Percentiles rank a stretch among this genome's conserved stretches.
Conservation (phyloP, 495 filamentous ascomycete species). For the Tuber microsphaerosporum region DNA sequence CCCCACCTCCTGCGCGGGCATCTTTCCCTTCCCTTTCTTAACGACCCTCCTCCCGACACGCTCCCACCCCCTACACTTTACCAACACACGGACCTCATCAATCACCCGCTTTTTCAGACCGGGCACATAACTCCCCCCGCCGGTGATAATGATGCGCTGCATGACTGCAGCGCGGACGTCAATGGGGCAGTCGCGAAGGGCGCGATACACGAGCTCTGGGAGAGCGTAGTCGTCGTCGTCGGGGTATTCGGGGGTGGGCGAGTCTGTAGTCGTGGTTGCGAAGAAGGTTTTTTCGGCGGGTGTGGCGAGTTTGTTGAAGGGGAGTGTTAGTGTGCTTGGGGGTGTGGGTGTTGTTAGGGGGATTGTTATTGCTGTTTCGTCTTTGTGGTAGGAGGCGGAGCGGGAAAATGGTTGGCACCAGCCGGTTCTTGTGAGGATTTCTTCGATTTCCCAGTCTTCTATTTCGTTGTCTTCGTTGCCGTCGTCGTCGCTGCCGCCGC, state of each 20-base stretch:
- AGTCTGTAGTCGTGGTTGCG: constrained; percentile 45
- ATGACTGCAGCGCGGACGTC: constrained; percentile 80
- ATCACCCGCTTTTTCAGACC: constrained; percentile 76
- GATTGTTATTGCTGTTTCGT: constrained; percentile 44
- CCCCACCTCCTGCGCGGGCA: not conserved
- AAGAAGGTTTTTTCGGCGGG: constrained; percentile 74
- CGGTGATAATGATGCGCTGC: constrained; percentile 81
- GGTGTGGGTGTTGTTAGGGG: constrained; percentile 48
- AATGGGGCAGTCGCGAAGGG: constrained; percentile 66
- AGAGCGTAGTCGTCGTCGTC: constrained; percentile 83
- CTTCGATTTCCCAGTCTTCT: constrained; percentile 41
- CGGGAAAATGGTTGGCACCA: constrained; percentile 19
- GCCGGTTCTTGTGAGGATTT: constrained; percentile 38
- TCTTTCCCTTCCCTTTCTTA: constrained; percentile 10
- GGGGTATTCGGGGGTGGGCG: constrained; percentile 46
- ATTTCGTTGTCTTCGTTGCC: constrained; percentile 23
- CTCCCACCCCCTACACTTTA: constrained; percentile 69
- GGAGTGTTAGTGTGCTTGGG: constrained; percentile 53
- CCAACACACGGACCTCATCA: constrained; percentile 59
- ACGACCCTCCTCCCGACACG: constrained; percentile 44
- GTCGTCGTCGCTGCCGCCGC: not conserved
- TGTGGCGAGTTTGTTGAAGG: constrained; percentile 60
- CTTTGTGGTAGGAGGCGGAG: constrained; percentile 13
- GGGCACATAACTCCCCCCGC: constrained; percentile 70
- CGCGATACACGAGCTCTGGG: constrained; percentile 63